These are phyloP conservation scores for Angophora floribunda DNA, from an alignment of 345 rosid species.

Conservation along the genomic window DNA sequence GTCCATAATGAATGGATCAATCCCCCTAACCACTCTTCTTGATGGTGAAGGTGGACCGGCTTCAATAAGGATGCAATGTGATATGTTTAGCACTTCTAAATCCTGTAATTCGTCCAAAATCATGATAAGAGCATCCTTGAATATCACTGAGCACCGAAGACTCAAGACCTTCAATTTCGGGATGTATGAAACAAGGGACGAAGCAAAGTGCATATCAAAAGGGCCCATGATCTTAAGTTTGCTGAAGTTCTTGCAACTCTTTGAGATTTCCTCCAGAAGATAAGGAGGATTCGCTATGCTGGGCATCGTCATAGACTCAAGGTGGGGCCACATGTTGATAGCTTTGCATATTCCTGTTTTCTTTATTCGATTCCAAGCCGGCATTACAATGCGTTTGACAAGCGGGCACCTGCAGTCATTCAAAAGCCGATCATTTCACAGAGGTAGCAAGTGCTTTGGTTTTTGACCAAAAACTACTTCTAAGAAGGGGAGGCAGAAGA, in stretches of 20 bases:
- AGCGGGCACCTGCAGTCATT: conserved; percentile 45
- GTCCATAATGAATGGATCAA: conserved; percentile 33
- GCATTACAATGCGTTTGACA: conserved; percentile 59
- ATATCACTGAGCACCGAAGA: conserved; percentile 55
- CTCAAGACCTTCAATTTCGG: conserved; percentile 54
- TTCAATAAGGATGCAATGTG: conserved; percentile 67
- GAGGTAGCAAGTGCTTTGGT: background rate
- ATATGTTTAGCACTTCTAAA: conserved; percentile 75
- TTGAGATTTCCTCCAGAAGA: conserved; percentile 63
- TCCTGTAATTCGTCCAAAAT: conserved; percentile 43
- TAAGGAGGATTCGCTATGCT: conserved; percentile 59
- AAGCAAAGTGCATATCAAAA: conserved; percentile 42
- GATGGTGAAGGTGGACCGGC: conserved; percentile 19
- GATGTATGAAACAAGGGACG: conserved; percentile 22
- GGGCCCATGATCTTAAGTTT: conserved; percentile 87
- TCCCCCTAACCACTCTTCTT: conserved; percentile 27
- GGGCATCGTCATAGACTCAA: conserved; percentile 89
- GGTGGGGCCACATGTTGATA: conserved; percentile 58
- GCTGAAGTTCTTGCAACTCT: conserved; percentile 47
- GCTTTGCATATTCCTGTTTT: conserved; percentile 66
- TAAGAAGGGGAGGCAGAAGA: background rate
- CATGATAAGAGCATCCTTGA: conserved; percentile 44
- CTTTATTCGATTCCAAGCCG: conserved; percentile 85
- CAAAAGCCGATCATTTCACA: background rate
- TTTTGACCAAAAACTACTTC: background rate